Conservation (phyloP, 78 protist species). For the slime mould (Dictyostelium discoideum) region DNA sequence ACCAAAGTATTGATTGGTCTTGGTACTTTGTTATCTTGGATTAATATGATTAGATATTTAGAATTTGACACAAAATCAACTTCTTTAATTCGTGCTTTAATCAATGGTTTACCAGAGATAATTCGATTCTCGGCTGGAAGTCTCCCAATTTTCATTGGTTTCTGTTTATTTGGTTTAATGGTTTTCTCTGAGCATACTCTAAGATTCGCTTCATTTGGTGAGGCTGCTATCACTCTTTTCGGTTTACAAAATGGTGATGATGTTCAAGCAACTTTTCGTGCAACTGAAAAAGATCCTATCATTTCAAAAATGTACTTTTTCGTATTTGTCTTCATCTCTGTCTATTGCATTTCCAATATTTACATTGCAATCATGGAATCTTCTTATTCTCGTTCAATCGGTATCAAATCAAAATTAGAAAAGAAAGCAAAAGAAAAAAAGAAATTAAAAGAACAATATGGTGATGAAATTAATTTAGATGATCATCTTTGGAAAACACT, state of each 20-base stretch:
- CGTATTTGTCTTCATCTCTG: conserved; percentile 64
- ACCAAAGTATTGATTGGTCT: conserved; percentile 48
- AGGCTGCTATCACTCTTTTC: conserved; percentile 76
- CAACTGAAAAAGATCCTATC: conserved; percentile 55
- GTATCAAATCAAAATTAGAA: conserved; percentile 56
- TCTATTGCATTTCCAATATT: conserved; percentile 78
- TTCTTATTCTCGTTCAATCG: conserved; percentile 32
- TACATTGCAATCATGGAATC: conserved; percentile 84
- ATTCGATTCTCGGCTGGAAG: conserved; percentile 79
- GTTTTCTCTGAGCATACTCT: conserved; percentile 58
- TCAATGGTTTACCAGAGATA: conserved; percentile 70
- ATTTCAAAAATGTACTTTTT: conserved; percentile 67
- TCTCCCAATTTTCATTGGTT: conserved; percentile 81
- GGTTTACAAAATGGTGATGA: conserved; percentile 86
- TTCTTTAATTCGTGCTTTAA: conserved; percentile 60
- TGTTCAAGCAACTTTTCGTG: conserved; percentile 73
- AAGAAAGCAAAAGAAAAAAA: conserved; percentile 44
- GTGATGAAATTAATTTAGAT: conserved; percentile 67
- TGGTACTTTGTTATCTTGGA: conserved; percentile 56
- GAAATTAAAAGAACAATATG: neutral
- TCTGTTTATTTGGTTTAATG: conserved; percentile 76
- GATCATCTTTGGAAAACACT: conserved; percentile 44
- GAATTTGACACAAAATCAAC: conserved; percentile 76
- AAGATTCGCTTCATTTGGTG: conserved; percentile 71
- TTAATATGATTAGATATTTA: conserved; percentile 59